Conservation (phyloP, 2,329 filamentous ascomycete genomes). For the Pseudophaeomoniella oleicola region DNA sequence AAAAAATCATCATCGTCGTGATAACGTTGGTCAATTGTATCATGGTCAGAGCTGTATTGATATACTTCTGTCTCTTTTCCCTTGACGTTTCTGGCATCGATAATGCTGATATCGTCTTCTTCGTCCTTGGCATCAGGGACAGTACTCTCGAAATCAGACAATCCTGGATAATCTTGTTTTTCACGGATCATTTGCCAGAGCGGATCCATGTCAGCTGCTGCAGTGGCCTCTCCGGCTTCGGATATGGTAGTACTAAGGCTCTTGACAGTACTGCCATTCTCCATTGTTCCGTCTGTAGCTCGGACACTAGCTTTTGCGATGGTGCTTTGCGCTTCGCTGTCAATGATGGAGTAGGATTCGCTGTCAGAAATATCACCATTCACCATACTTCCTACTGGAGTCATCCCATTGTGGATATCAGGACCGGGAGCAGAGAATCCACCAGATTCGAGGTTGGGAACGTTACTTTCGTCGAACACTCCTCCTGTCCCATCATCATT, state of each 20-base stretch:
- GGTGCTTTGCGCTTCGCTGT: slow-evolving; percentile 17
- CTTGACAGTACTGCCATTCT: slow-evolving; percentile 11
- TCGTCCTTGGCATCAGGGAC: neutral
- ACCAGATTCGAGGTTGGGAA: slow-evolving; percentile 17
- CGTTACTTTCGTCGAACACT: slow-evolving; percentile 26
- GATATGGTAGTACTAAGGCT: slow-evolving; percentile 5
- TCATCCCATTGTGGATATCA: slow-evolving; percentile 16
- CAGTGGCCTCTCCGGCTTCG: neutral
- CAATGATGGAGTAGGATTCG: slow-evolving; percentile 3
- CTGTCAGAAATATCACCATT: slow-evolving; percentile 3
- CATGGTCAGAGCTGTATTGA: neutral
- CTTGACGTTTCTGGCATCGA: neutral
- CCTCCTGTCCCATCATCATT: slow-evolving; percentile 37
- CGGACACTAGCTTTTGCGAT: slow-evolving; percentile 19
- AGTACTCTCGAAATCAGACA: neutral
- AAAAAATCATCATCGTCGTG: slow-evolving; percentile 8
- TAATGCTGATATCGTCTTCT: neutral
- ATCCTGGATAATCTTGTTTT: neutral
- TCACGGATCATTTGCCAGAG: neutral
- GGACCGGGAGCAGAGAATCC: slow-evolving; percentile 23
- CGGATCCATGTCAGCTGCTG: neutral
- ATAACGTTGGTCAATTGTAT: slow-evolving; percentile 1
- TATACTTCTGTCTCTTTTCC: neutral
- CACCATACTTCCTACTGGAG: slow-evolving; percentile 7
- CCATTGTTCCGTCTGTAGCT: slow-evolving; percentile 18